Evolutionary conservation across 1,139 yeast species (phyloP).

Genomic region (Lodderomyces margitis): DNA sequence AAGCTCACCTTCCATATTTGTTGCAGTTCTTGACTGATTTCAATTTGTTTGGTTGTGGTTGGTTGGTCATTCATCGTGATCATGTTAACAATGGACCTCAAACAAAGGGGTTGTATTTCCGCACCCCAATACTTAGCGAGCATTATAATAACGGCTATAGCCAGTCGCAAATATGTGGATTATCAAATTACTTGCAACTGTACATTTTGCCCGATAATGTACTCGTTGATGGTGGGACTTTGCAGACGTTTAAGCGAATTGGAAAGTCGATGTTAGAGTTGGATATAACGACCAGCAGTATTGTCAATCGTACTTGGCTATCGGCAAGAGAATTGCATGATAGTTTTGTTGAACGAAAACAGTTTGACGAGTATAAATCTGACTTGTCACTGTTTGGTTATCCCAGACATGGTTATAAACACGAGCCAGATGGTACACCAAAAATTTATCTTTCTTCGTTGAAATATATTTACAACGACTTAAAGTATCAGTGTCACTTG

Average conservation of each 20-base stretch:
- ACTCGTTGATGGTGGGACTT: slow-evolving; percentile 16
- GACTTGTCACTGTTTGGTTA: slow-evolving; percentile 6
- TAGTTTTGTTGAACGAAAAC: slow-evolving; percentile 37
- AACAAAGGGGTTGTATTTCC: slow-evolving; percentile 27
- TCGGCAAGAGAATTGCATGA: slow-evolving; percentile 49
- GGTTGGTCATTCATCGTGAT: slow-evolving; percentile 46
- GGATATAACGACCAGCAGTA: slow-evolving; percentile 60
- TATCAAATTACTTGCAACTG: slow-evolving; percentile 16
- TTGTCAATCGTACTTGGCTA: slow-evolving; percentile 52
- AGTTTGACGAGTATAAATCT: slow-evolving; percentile 9
- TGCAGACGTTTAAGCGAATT: slow-evolving; percentile 37
- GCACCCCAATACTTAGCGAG: slow-evolving; percentile 33
- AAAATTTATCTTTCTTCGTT: slow-evolving; percentile 54
- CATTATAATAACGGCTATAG: slow-evolving; percentile 7
- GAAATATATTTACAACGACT: slow-evolving; percentile 60
- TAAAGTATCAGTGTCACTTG: slow-evolving; percentile 53
- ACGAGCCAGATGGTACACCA: slow-evolving; percentile 14
- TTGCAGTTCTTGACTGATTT: slow-evolving; percentile 81
- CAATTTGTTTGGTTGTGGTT: slow-evolving; percentile 81
- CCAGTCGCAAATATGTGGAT: slow-evolving; percentile 8
- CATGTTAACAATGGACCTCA: slow-evolving; percentile 7
- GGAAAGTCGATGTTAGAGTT: slow-evolving; percentile 67
- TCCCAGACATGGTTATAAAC: slow-evolving; percentile 15
- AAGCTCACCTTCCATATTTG: slow-evolving; percentile 75
- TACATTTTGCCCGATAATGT: slow-evolving; percentile 26